Base-by-base conservation (phyloP, 176 grass and related monocot species). In the Aegilops sharonensis region DNA sequence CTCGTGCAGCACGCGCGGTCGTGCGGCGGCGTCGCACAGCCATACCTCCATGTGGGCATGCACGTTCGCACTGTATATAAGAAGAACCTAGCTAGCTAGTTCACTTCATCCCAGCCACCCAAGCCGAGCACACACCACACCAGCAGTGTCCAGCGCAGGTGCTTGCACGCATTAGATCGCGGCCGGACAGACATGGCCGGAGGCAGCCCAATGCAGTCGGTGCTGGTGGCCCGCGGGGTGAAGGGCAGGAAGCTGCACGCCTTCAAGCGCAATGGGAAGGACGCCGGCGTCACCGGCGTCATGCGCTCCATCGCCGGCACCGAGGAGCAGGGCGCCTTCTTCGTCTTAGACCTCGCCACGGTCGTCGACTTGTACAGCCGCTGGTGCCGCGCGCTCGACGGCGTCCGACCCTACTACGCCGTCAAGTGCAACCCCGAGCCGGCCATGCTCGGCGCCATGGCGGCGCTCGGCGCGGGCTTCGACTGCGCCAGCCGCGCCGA, bases 381-480 rank as follows among this genome's bases (percentile, higher is more conserved):
- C 3, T 85, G 61, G 62, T 14, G 14, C 20, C 45, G 5, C 1
- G 64, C 15, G 11, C 61, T 77, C 4, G 1, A 5, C 5, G 61
- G 7, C 42, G 84, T 85, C 27, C 73, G 72, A 2, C 74, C 83
- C 11, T 69, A 36, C 42, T 85, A 68, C 61, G 74, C 74, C 18
- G 43, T 78, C 61, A 85, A 85, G 72, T 85, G 83, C 83, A 85
- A 85, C 74, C 37, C 83, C 1, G 10, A 78, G 10, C 42, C 62
- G 29, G 62, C 43, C 11, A 63, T 85, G 6, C 59, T 85, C 10
- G 83, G 83, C 14, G 83, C 61, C 17, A 45, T 68, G 25, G 62
- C 79, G 1, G 64, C 1, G 0, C 43, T 68, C 29, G 42, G 79
- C 18, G 18, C 43, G 1, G 64, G 64, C 12, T 85, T 85, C 61